A percentile compares a stretch with the other conserved stretches of the same genome.
Evolutionary conservation across 1,139 yeast genomes (phyloP).

Genomic region (Maudiozyma humilis): DNA sequence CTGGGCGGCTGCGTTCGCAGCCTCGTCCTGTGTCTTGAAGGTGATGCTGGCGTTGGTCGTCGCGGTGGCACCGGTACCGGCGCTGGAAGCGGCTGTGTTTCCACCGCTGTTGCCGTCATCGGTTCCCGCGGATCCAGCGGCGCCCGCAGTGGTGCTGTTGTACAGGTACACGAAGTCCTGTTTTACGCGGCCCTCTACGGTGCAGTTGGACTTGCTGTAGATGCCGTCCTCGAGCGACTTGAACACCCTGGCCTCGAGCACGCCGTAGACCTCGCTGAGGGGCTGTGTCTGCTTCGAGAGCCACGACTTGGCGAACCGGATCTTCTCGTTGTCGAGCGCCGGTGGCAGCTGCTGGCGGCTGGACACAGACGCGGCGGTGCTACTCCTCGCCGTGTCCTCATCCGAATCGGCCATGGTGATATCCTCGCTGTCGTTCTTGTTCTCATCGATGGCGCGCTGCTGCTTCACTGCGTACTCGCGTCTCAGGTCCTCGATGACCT

Average conservation of each 20-base stretch:
- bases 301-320: conserved; percentile 73
- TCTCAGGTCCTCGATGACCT: conserved; percentile 32
- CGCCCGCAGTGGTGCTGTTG: conserved; percentile 10
- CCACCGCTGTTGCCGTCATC: neutral
- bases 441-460: neutral
- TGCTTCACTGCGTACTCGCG: conserved; percentile 13
- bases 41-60: neutral
- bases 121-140: conserved; percentile 1
- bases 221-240: conserved; percentile 31
- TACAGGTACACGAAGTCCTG: conserved; percentile 30
- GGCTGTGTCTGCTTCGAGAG: conserved; percentile 81
- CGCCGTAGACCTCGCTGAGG: conserved; percentile 64
- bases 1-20: neutral
- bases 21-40: neutral
- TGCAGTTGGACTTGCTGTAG: conserved; percentile 25
- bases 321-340: conserved; percentile 27
- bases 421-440: neutral
- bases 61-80: neutral
- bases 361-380: neutral
- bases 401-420: neutral
- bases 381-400: neutral
- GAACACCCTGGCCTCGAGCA: conserved; percentile 64
- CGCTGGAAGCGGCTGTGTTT: neutral
- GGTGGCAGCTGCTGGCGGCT: conserved; percentile 8
- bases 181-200: conserved; percentile 30